phyloP scores from a whole-genome alignment of 2,329 filamentous ascomycete species.

The Alternaria gansuensis region DNA sequence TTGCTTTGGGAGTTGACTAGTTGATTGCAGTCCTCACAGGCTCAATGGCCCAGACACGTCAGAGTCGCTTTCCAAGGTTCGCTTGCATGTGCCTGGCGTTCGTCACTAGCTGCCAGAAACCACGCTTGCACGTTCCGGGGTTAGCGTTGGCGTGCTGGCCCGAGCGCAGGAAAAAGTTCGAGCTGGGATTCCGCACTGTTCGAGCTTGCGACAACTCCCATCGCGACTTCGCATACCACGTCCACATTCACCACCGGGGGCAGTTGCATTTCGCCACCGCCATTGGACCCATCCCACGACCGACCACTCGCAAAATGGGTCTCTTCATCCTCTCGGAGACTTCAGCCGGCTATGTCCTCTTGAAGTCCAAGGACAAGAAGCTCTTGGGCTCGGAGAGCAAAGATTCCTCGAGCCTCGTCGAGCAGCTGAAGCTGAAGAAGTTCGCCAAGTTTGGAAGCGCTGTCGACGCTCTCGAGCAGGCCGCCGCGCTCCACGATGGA shows the following conservation, averaged over 20 bases:
- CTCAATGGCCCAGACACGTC: not conserved
- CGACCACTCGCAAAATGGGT: conserved; percentile 48
- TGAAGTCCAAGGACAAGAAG: conserved; percentile 99
- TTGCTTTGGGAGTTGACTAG: not conserved
- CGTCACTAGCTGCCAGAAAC: conserved; percentile 7
- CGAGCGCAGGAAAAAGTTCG: conserved; percentile 25
- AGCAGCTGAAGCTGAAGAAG: conserved; percentile 94
- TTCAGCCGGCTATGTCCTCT: conserved; percentile 89
- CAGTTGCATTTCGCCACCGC: conserved; percentile 19
- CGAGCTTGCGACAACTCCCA: conserved; percentile 29
- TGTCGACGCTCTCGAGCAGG: conserved; percentile 87
- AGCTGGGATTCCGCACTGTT: conserved; percentile 19
- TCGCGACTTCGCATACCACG: conserved; percentile 31
- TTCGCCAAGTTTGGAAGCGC: conserved; percentile 98
- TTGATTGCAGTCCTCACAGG: not conserved
- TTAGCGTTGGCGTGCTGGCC: conserved; percentile 10
- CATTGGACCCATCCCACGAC: conserved; percentile 16
- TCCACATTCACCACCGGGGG: conserved; percentile 22
- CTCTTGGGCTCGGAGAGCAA: conserved; percentile 79
- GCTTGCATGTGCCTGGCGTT: conserved; percentile 5
- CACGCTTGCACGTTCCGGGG: conserved; percentile 10
- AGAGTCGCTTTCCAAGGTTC: not conserved
- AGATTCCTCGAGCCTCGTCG: conserved; percentile 83
- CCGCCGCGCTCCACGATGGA: conserved; percentile 78
- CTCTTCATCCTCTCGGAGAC: conserved; percentile 53